Evolutionary conservation across 2,329 filamentous ascomycete species (phyloP).

Genomic region (Aspergillus sojae): DNA sequence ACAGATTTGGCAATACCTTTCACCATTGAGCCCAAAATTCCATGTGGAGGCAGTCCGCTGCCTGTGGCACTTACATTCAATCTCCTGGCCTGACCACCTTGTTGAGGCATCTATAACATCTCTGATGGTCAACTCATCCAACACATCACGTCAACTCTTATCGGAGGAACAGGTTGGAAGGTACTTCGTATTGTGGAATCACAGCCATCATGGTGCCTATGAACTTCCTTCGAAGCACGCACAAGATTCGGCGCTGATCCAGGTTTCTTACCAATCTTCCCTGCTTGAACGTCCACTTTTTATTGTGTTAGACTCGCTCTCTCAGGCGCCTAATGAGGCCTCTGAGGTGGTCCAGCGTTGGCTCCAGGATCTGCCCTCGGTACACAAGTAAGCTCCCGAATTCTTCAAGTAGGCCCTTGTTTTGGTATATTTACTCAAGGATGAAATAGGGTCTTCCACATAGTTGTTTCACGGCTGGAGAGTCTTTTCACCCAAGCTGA

Average conservation of each 20-base stretch:
- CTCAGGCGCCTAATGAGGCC: constrained; percentile 71
- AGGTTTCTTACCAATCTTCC: constrained; percentile 46
- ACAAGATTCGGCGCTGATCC: constrained; percentile 30
- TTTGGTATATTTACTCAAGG: not conserved
- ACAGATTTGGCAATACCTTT: constrained; percentile 78
- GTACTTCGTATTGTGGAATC: constrained; percentile 48
- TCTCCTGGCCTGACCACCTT: constrained; percentile 68
- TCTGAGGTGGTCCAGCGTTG: constrained; percentile 79
- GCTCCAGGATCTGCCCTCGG: constrained; percentile 63
- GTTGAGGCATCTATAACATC: constrained; percentile 78
- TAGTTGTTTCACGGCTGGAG: constrained; percentile 39
- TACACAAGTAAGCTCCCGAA: constrained; percentile 49
- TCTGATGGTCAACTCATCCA: constrained; percentile 61
- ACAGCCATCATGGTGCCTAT: constrained; percentile 43
- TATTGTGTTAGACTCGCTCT: constrained; percentile 75
- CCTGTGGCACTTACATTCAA: constrained; percentile 81
- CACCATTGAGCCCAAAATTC: constrained; percentile 82
- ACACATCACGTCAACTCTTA: constrained; percentile 30
- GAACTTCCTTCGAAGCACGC: constrained; percentile 39
- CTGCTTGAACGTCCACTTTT: constrained; percentile 82
- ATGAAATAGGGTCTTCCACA: constrained; percentile 37
- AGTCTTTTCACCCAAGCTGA: constrained; percentile 32
- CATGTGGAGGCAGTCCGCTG: constrained; percentile 89
- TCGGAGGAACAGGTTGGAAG: constrained; percentile 40
- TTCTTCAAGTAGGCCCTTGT: no score